Percentiles rank a stretch among this genome's conserved stretches.
Conservation (phyloP, 2,329 filamentous ascomycete species). For the Colletotrichum shisoi region DNA sequence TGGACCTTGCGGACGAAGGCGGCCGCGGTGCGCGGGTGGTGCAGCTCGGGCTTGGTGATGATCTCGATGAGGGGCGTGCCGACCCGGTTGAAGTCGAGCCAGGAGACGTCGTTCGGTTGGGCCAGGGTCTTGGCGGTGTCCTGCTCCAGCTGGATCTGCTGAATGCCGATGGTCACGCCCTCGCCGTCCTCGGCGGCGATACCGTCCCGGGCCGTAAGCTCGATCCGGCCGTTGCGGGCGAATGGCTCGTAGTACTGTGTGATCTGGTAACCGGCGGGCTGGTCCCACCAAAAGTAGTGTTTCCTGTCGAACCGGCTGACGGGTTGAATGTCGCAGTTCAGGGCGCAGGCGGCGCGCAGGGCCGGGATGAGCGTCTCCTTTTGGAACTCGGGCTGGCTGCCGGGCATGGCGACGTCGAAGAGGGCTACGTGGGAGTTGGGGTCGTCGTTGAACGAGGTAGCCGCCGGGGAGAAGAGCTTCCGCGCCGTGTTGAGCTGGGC, state of each 20-base stretch:
- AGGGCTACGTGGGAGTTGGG: slow-evolving; percentile 88
- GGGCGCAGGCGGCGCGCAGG: slow-evolving; percentile 83
- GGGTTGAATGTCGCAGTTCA: slow-evolving; percentile 79
- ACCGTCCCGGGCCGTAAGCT: slow-evolving; percentile 76
- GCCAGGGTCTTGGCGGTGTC: slow-evolving; percentile 94
- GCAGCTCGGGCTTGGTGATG: slow-evolving; percentile 89
- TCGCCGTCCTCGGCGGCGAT: slow-evolving; percentile 77
- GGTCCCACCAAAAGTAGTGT: slow-evolving; percentile 99
- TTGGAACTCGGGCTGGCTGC: slow-evolving; percentile 88
- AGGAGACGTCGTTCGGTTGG: slow-evolving; percentile 74
- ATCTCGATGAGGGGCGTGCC: slow-evolving; percentile 93
- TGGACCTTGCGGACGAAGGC: slow-evolving; percentile 91
- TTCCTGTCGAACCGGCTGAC: slow-evolving; percentile 91
- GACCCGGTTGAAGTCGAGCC: slow-evolving; percentile 93
- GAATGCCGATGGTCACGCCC: slow-evolving; percentile 78
- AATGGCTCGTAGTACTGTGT: slow-evolving; percentile 90
- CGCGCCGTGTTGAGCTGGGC: slow-evolving; percentile 88
- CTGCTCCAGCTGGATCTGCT: slow-evolving; percentile 96
- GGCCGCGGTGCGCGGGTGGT: slow-evolving; percentile 85
- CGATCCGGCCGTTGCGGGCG: slow-evolving; percentile 74
- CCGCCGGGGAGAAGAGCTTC: slow-evolving; percentile 86
- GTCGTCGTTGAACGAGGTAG: slow-evolving; percentile 68
- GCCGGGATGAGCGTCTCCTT: slow-evolving; percentile 83
- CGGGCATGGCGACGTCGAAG: slow-evolving; percentile 90
- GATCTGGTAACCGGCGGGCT: slow-evolving; percentile 95